phyloP scores from a whole-genome alignment of 2,329 filamentous ascomycete species.

The Fusarium drepaniforme region DNA sequence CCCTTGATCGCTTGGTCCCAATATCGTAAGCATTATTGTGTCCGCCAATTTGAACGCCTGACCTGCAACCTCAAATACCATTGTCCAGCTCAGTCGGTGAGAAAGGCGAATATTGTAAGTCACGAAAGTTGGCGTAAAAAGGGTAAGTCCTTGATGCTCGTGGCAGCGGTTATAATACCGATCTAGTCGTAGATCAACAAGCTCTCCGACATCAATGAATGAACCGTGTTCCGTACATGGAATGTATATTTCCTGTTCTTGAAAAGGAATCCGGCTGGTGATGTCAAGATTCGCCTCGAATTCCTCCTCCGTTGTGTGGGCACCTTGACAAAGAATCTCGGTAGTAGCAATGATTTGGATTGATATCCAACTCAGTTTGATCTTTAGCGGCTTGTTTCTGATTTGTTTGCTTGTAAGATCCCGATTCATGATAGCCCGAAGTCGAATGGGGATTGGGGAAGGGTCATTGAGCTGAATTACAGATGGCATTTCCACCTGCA shows the following conservation, averaged over 20 bases:
- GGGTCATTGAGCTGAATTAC: conserved; percentile 48
- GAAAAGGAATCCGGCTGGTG: accelerated
- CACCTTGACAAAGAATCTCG: conserved; percentile 15
- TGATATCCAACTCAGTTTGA: conserved; percentile 24
- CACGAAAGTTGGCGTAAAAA: conserved; percentile 29
- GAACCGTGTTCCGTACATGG: conserved; percentile 2
- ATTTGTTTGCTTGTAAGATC: conserved; percentile 29
- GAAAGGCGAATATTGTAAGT: conserved; percentile 44
- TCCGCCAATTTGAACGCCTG: neutral
- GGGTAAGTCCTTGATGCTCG: neutral
- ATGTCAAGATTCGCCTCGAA: conserved; percentile 10
- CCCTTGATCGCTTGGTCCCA: neutral
- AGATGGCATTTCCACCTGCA: conserved; percentile 43
- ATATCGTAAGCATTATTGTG: neutral
- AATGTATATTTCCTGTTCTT: neutral
- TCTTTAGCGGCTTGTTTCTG: conserved; percentile 10
- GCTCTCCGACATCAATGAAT: conserved; percentile 15
- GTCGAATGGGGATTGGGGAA: conserved; percentile 32
- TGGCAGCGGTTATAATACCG: neutral
- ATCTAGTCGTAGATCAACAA: conserved; percentile 11
- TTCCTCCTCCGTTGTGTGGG: neutral
- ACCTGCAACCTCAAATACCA: neutral
- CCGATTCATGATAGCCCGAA: conserved; percentile 30
- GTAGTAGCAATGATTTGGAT: conserved; percentile 17
- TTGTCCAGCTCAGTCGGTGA: conserved; percentile 37